Base-by-base conservation (phyloP, 179 eudicot genomes). In the Beta lomatogona region DNA sequence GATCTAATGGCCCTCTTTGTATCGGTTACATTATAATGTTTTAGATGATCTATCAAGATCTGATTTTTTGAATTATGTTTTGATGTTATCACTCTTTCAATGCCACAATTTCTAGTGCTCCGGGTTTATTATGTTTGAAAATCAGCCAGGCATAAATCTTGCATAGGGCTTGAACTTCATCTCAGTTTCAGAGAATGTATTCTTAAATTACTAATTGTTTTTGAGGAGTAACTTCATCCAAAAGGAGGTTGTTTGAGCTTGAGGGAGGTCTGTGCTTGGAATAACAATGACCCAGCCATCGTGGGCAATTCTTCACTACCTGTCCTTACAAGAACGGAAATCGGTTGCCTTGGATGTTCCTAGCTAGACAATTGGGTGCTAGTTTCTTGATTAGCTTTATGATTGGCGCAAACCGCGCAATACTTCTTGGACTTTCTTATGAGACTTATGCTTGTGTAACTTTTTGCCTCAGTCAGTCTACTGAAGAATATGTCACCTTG, bases 401-500 rank as follows among this genome's bases (percentile, higher is more conserved):
- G 36, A 69, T 46, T 48, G 22, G 57, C 55, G 41, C 36, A 31
- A 31, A 31, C 36, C 36, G 36, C 2, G 19, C 48, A 65, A 31
- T 48, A 64, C 50, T 18, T 57, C 25, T 44, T 9, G 14, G 55
- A 36, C 41, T 36, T 36, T 76, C 9, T 13, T 48, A 36, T 68
- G 21, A 72, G 52, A 15, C 46, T 22, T 36, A 3, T 75, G 48
- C 44, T 19, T 28, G 25, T 53, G 57, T 57, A 74, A 61, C 73
- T 45, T 44, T 68, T 72, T 73, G 22, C 63, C 61, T 36, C 41
- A 36, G 41, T 54, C 71, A 55, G 67, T 78, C 18, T 53, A 83
- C 61, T 82, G 57, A 79, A 71, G 25, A 71, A 75, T 48, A 58
- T 50, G 58, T 61, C 74, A 18, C 41, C 67, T 78, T 83, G 71